phyloP scores from a whole-genome alignment of 305 asterid species.

The Solanum chacoense region DNA sequence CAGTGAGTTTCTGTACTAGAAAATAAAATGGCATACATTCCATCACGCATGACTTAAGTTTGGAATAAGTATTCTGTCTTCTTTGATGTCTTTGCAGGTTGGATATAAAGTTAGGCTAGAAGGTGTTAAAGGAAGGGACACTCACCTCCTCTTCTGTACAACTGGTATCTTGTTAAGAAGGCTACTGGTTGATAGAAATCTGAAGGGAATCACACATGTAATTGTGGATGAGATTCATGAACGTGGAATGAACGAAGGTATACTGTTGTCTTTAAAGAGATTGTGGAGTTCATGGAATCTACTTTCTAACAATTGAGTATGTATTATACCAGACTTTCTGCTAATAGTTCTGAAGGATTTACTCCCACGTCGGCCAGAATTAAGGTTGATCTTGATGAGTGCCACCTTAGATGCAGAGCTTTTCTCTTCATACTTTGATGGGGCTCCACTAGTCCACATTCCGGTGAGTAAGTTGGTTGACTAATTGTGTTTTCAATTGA shows the following conservation, averaged over 20 bases:
- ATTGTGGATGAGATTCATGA: slow-evolving; percentile 97
- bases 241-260: slow-evolving; percentile 98
- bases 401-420: slow-evolving; percentile 91
- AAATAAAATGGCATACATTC: neutral
- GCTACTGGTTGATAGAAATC: slow-evolving; percentile 65
- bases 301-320: slow-evolving; percentile 16
- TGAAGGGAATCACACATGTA: slow-evolving; percentile 84
- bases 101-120: slow-evolving; percentile 95
- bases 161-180: slow-evolving; percentile 92
- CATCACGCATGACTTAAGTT: neutral
- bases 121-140: slow-evolving; percentile 90
- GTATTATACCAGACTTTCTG: slow-evolving; percentile 66
- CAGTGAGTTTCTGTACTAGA: slow-evolving; percentile 39
- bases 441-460: slow-evolving; percentile 70
- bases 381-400: slow-evolving; percentile 91
- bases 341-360: slow-evolving; percentile 83
- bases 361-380: slow-evolving; percentile 86
- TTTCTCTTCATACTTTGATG: slow-evolving; percentile 78
- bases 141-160: slow-evolving; percentile 96
- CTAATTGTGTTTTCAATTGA: neutral
- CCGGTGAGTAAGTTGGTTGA: slow-evolving; percentile 40
- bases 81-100: slow-evolving; percentile 40
- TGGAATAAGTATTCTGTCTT: neutral
- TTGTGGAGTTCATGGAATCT: neutral
- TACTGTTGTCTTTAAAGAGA: slow-evolving; percentile 3